Evolutionary conservation across 352 stramenopile genomes (phyloP), one percentile per base, ranked within the genome.

Genomic region (Lagenidium sp.): DNA sequence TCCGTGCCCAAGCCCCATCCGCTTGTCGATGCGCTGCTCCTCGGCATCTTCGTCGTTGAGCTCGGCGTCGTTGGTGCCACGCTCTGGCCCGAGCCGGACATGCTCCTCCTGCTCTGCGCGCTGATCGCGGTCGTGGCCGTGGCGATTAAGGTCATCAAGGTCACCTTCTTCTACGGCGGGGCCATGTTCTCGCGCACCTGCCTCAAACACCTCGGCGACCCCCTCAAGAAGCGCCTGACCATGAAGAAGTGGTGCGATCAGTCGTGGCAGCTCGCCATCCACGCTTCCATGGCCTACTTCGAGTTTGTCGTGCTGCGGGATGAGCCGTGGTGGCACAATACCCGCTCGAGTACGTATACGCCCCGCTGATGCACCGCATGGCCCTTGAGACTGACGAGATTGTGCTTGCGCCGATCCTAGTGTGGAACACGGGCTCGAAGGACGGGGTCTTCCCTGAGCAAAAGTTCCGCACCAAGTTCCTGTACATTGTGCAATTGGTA

Each of bases 171-270:
- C 21, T 61, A 81, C 22, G 60, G 56, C 15, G 81, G 81, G 37
- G 62, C 61, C 0, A 85, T 74, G 60, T 84, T 92, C 59, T 88
- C 77, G 44, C 68, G 71, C 49, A 85, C 60, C 2, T 85, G 84
- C 53, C 57, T 92, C 44, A 53, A 88, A 58, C 75, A 91, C 61
- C 52, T 91, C 16, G 72, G 76, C 6, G 72, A 94, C 49, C 82
- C 82, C 28, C 60, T 95, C 15, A 77, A 76, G 57, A 93, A 92
- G 57, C 36, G 61, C 19, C 54, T 89, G 50, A 76, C 80, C 25
- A 85, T 90, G 73, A 87, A 89, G 53, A 95, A 95, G 56, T 95
- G 82, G 70, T 83, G 67, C 32, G 81, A 93, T 47, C 82, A 95
- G 70, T 89, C 78, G 20, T 95, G 82, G 82, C 82, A 93, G 53